Base-by-base conservation (phyloP, 2,329 filamentous ascomycete species). In the Nigrospora oryzae region DNA sequence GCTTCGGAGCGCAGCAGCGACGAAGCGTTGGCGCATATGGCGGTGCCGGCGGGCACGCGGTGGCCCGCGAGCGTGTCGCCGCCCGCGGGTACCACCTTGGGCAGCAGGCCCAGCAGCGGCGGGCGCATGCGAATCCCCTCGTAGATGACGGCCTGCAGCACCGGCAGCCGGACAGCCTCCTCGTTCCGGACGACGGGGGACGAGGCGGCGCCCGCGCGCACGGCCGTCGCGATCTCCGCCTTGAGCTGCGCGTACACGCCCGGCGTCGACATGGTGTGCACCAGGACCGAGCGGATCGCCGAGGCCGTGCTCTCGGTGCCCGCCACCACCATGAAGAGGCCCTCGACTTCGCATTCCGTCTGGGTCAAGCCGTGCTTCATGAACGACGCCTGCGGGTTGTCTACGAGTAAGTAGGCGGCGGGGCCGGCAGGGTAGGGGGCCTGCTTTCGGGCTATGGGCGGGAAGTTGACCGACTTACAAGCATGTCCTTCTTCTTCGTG, bases 301-400 rank as follows among this genome's bases (percentile, higher is more conserved):
- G 68, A 70, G 0, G 74, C 68, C 0, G 73, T 74, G 13, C 70
- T 75, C 48, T 78, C 74, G 3, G 70, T 70, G 4, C 74, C 74
- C 4, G 73, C 72, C 2, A 73, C 63, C 44, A 56, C 45, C 44
- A 49, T 46, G 36, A 53, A 51, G 3, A 49, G 43, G 19, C 49
- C 49, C 36, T 56, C 53, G 10, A 49, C 34, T 38, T 56, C 52
- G 42, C 50, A 52, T 34, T 43, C 44, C 11, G 44, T 44, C 3
- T 45, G 52, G 13, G 16, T 10, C 13, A 55, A 13, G 13, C 52
- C 52, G 40, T 52, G 53, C 31, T 49, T 39, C 15, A 54, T 44
- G 39, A 55, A 54, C 3, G 53, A 54, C 8, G 48, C 50, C 53
- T 55, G 11, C 2, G 12, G 19, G 19, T n/a, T n/a, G n/a, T n/a